Conservation (phyloP, 495 filamentous ascomycete species). For the Penicillium ochrochloron region DNA sequence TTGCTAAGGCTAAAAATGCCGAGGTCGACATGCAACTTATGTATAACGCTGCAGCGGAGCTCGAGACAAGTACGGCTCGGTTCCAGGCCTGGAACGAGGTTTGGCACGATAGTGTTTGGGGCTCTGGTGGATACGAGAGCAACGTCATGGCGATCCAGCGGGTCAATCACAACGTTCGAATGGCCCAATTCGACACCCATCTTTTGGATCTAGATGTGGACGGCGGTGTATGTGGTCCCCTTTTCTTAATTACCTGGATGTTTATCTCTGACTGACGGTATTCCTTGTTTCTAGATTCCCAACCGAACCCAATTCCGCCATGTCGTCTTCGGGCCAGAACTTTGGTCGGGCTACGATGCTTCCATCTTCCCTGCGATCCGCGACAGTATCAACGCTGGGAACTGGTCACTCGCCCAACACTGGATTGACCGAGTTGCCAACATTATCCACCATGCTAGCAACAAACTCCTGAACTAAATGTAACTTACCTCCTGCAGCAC, state of each 20-base stretch:
- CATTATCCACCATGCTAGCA: conserved; percentile 68
- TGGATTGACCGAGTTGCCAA: conserved; percentile 74
- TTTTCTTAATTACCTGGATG: not conserved
- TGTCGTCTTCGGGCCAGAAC: conserved; percentile 81
- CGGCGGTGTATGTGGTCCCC: conserved; percentile 64
- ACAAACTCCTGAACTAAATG: conserved; percentile 54
- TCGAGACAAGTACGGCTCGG: conserved; percentile 59
- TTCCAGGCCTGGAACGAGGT: conserved; percentile 75
- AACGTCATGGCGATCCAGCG: conserved; percentile 64
- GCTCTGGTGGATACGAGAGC: conserved; percentile 71
- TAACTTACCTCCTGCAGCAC: conserved; percentile 19
- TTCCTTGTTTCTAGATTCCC: conserved; percentile 62
- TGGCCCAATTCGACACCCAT: conserved; percentile 81
- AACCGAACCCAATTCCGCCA: conserved; percentile 95
- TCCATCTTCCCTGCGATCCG: conserved; percentile 84
- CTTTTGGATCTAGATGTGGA: conserved; percentile 72
- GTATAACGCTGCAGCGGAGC: conserved; percentile 60
- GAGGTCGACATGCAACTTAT: conserved; percentile 62
- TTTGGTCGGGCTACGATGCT: conserved; percentile 76
- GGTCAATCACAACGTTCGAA: conserved; percentile 69
- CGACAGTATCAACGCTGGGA: conserved; percentile 72
- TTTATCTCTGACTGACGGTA: conserved; percentile 18
- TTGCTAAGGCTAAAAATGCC: conserved; percentile 59
- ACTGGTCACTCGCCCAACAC: conserved; percentile 72
- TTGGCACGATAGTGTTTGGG: conserved; percentile 72